phyloP scores from a whole-genome alignment of 108 stramenopile genomes.

The Cyclotella kingstonii region DNA sequence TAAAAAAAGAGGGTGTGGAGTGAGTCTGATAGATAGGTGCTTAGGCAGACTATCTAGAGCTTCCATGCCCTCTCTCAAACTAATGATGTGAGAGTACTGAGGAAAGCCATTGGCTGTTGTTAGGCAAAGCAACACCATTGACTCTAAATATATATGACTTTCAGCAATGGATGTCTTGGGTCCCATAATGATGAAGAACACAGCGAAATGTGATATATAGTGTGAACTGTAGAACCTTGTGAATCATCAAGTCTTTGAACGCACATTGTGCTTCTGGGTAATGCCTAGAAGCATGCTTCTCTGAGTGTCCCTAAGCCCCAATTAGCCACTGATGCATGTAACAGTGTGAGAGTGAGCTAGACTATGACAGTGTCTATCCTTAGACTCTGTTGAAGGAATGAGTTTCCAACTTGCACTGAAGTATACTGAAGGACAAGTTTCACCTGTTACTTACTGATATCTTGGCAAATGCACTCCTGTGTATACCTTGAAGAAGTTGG shows the following conservation, averaged over 20 bases:
- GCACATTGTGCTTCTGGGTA: slow-evolving; percentile 93
- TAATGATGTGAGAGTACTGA: slow-evolving; percentile 20
- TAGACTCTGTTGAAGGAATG: slow-evolving; percentile 33
- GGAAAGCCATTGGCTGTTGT: slow-evolving; percentile 15
- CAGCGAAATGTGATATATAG: slow-evolving; percentile 98
- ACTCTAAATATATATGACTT: slow-evolving; percentile 77
- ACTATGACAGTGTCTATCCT: slow-evolving; percentile 35
- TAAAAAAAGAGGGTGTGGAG: slow-evolving; percentile 10
- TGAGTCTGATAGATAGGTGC: not conserved
- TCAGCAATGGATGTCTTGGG: slow-evolving; percentile 97
- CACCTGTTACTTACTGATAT: too few relatives aligned
- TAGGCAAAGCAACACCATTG: slow-evolving; percentile 24
- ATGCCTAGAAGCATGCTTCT: slow-evolving; percentile 85
- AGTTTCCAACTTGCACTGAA: too few relatives aligned
- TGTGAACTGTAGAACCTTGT: slow-evolving; percentile 95
- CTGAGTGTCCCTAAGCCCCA: slow-evolving; percentile 87
- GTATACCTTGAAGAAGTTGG: slow-evolving; percentile 3
- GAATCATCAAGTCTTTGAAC: slow-evolving; percentile 96
- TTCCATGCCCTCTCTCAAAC: slow-evolving; percentile 18
- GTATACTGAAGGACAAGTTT: too few relatives aligned
- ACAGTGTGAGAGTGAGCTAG: slow-evolving; percentile 35
- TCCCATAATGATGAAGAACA: slow-evolving; percentile 98
- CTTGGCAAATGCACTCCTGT: slow-evolving; percentile 34
- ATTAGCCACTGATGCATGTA: slow-evolving; percentile 50
- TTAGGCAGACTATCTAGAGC: not conserved